Percentiles rank a stretch among this genome's conserved stretches.
phyloP scores from a whole-genome alignment of 2,329 filamentous ascomycete species.

The Scedosporium apiospermum region DNA sequence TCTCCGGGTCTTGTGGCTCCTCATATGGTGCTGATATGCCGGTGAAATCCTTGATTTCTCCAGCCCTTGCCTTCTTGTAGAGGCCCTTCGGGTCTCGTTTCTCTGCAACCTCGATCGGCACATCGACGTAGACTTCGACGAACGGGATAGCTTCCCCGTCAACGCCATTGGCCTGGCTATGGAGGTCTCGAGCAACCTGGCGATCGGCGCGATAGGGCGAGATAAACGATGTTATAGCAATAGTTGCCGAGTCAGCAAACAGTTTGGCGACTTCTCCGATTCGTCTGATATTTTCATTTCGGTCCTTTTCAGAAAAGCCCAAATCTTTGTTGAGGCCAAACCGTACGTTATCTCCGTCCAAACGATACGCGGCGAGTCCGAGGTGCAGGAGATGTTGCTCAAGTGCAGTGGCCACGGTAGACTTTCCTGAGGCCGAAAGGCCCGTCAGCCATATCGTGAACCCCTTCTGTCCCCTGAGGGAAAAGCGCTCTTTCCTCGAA shows the following conservation, averaged over 20 bases:
- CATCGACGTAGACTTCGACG: constrained; percentile 88
- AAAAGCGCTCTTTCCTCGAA: constrained; percentile 66
- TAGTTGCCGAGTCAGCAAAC: constrained; percentile 80
- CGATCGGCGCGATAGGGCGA: constrained; percentile 87
- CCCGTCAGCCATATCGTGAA: constrained; percentile 98
- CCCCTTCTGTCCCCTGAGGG: constrained; percentile 71
- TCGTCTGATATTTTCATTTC: constrained; percentile 95
- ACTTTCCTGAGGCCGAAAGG: constrained; percentile 92
- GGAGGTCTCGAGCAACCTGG: constrained; percentile 69
- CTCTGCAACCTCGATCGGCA: constrained; percentile 86
- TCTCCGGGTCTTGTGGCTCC: constrained; percentile 74
- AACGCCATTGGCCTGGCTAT: constrained; percentile 43
- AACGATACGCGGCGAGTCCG: constrained; percentile 74
- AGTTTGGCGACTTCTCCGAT: constrained; percentile 96
- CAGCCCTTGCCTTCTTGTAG: constrained; percentile 92
- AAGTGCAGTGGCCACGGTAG: constrained; percentile 89
- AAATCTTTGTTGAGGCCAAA: constrained; percentile 98
- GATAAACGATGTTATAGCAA: constrained; percentile 95
- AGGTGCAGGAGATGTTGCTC: constrained; percentile 93
- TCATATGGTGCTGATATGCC: constrained; percentile 94
- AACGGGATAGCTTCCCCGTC: constrained; percentile 68
- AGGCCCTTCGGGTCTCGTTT: constrained; percentile 93
- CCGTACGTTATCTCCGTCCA: constrained; percentile 97
- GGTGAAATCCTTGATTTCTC: constrained; percentile 95
- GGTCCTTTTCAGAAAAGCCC: constrained; percentile 84